Evolutionary conservation across 805 yeast species (phyloP).

Genomic region (Teunomyces kruisii): DNA sequence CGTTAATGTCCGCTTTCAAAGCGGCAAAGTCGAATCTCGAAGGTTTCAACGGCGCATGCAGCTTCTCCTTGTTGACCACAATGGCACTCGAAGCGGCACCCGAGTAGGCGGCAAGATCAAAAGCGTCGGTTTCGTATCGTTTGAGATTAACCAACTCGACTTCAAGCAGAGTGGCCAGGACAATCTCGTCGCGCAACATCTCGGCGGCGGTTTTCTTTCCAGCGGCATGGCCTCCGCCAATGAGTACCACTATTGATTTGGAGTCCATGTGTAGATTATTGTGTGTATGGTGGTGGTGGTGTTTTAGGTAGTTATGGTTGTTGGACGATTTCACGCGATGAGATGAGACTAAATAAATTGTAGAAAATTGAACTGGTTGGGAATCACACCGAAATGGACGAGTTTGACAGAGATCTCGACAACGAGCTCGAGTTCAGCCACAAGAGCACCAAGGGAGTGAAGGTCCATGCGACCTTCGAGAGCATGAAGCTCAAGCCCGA

Average conservation of each 20-base stretch:
- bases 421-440: constrained; percentile 56
- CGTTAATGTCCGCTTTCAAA: constrained; percentile 18
- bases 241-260: constrained; percentile 38
- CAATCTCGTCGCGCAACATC: constrained; percentile 31
- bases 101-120: constrained; percentile 13
- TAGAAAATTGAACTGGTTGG: not conserved
- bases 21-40: constrained; percentile 40
- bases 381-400: constrained; percentile 30
- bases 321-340: not conserved
- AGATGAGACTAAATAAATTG: not conserved
- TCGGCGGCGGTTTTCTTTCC: constrained; percentile 47
- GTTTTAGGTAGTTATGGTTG: constrained; percentile 3
- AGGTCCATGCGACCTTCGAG: constrained; percentile 49
- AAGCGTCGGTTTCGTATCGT: constrained; percentile 25
- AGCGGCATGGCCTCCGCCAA: constrained; percentile 65
- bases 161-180: constrained; percentile 1
- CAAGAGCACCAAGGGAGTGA: constrained; percentile 51
- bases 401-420: constrained; percentile 61
- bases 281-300: constrained; percentile 5
- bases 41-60: constrained; percentile 33
- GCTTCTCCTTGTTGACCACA: constrained; percentile 22
- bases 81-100: constrained; percentile 24
- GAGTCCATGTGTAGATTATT: too few relatives aligned
- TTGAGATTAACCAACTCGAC: constrained; percentile 47
- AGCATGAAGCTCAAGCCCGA: constrained; percentile 42